Conservation (phyloP, 768 basidiomycete genomes). For the Dioszegia aurantiaca region DNA sequence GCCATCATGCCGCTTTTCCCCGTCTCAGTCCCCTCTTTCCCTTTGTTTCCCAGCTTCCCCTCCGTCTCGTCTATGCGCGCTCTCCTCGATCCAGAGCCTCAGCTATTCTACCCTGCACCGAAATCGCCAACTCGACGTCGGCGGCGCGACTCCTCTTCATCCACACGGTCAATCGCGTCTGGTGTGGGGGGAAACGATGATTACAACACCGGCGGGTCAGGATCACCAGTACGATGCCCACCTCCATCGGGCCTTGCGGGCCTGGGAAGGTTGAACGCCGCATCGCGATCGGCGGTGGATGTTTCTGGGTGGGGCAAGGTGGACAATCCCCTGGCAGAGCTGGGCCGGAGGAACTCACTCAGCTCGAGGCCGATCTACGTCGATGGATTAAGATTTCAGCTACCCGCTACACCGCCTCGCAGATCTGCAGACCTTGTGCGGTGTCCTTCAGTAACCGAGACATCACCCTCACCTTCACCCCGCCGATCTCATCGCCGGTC, state of each 20-base stretch:
- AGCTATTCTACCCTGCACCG: slow-evolving; percentile 15
- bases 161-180: slow-evolving; percentile 8
- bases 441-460: background rate
- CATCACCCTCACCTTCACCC: background rate
- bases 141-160: slow-evolving; percentile 7
- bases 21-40: slow-evolving; percentile 5
- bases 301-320: slow-evolving; percentile 5
- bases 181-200: background rate
- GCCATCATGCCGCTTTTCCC: slow-evolving; percentile 11
- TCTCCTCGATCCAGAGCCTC: slow-evolving; percentile 11
- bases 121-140: slow-evolving; percentile 1
- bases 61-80: slow-evolving; percentile 12
- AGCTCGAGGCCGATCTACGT: background rate
- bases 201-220: background rate
- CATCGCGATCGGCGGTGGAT: slow-evolving; percentile 3
- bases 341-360: slow-evolving; percentile 3
- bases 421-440: background rate
- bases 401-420: background rate
- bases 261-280: slow-evolving; percentile 1
- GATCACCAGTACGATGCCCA: background rate
- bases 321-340: slow-evolving; percentile 8
- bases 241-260: background rate
- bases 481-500: slow-evolving; percentile 11
- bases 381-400: no score
- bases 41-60: slow-evolving; percentile 1